Base-by-base conservation (phyloP, 768 basidiomycete genomes). In the Leccinum pellstonianum region DNA sequence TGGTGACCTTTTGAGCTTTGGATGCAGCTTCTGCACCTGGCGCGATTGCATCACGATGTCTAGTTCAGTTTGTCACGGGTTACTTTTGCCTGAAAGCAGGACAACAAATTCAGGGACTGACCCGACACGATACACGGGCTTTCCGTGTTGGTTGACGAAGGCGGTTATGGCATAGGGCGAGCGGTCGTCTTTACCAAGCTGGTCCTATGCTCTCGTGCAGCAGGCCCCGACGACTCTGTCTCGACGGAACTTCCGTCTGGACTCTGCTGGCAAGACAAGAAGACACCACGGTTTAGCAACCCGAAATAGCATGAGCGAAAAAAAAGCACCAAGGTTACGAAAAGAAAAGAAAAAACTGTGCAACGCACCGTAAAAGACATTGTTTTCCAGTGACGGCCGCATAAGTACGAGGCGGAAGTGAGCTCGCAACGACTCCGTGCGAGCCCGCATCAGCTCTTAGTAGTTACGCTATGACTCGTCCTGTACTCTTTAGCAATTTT, bases 141-240 rank as follows among this genome's bases (percentile, higher is more conserved):
- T 86, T 55, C 91, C 91, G 73, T 90, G 85, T 69, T 91, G 89
- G 69, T 90, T 92, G 52, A 88, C 81, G 66, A 90, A 86, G 7
- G 86, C 86, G 17, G 90, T 92, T 65, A 91, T 90, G 43, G 85
- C 85, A 68, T 86, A 93, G 3, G 91, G 91, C 14, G 90, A 91
- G 33, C 87, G 84, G 12, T 85, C 78, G 60, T 83, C 78, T 66
- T 81, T 80, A 19, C 87, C 37, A 85, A 70, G 75, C 52, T 85
- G 82, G 70, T 93, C 92, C 66, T 88, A 90, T 29, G 77, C 65
- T 90, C 88, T 41, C 84, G 83, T 11, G 91, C 91, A 29, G 87
- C 90, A 15, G 79, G 79, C 2, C 86, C 25, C 25, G 25, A 27
- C 25, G 90, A 83, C 3, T 3, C 3, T 3, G 90, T 93, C 67